Percentiles rank a stretch among this genome's conserved stretches.
Evolutionary conservation across 495 filamentous ascomycete species (phyloP).

Genomic region (Penicillium steckii): DNA sequence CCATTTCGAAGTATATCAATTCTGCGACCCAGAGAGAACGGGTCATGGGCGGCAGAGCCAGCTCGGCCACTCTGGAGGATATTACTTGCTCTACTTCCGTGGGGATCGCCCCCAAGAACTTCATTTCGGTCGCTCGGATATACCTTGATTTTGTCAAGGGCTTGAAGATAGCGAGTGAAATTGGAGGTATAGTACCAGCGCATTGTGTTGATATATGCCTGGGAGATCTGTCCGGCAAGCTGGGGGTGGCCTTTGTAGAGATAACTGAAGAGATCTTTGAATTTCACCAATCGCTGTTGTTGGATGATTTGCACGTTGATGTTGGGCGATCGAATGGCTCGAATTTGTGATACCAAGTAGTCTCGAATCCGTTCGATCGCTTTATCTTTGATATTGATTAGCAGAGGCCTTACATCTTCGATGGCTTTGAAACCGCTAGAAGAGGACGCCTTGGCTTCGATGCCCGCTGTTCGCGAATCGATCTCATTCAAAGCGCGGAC

Average conservation of each 20-base stretch:
- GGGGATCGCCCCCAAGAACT: conserved; percentile 76
- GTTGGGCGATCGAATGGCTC: conserved; percentile 85
- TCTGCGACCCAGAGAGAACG: conserved; percentile 82
- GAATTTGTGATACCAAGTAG: conserved; percentile 90
- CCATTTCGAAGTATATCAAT: conserved; percentile 72
- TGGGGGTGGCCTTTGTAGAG: conserved; percentile 72
- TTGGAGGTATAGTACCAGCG: conserved; percentile 95
- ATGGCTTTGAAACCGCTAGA: conserved; percentile 66
- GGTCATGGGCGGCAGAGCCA: conserved; percentile 71
- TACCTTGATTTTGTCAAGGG: conserved; percentile 80
- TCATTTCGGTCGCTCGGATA: conserved; percentile 82
- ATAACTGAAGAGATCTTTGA: conserved; percentile 84
- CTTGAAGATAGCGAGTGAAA: conserved; percentile 82
- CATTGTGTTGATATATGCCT: conserved; percentile 98
- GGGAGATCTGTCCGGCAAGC: conserved; percentile 82
- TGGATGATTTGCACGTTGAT: conserved; percentile 97
- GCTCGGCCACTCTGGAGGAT: conserved; percentile 35
- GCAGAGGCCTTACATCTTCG: conserved; percentile 78
- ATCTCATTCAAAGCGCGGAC: conserved; percentile 80
- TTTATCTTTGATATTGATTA: conserved; percentile 81
- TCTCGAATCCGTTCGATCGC: conserved; percentile 93
- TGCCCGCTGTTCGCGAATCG: conserved; percentile 69
- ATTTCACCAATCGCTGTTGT: conserved; percentile 81
- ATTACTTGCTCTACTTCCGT: conserved; percentile 53
- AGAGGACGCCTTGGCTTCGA: conserved; percentile 64